Conservation (phyloP, 495 filamentous ascomycete species). For the Daldinia decipiens region DNA sequence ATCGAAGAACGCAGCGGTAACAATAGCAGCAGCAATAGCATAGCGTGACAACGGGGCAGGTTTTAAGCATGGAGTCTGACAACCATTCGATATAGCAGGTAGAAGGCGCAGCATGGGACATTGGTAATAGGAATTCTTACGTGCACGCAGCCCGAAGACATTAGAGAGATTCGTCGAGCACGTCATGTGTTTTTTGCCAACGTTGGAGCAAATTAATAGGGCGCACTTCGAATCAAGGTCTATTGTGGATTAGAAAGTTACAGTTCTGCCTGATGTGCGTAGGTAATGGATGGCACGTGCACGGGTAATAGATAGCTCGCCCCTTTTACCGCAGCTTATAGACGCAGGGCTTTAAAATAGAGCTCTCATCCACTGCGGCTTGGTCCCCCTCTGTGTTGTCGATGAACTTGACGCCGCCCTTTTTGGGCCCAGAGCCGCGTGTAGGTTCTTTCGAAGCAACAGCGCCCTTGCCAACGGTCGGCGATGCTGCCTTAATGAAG, state of each 20-base stretch:
- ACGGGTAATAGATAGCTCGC: conserved; percentile 22
- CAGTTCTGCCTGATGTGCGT: conserved; percentile 12
- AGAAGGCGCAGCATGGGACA: conserved; percentile 28
- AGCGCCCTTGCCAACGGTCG: conserved; percentile 75
- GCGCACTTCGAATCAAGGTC: conserved; percentile 18
- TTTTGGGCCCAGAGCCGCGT: conserved; percentile 58
- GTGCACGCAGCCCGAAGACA: conserved; percentile 30
- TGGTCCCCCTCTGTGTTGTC: conserved; percentile 64
- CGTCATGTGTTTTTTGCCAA: not conserved
- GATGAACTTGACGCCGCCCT: conserved; percentile 66
- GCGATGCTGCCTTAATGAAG: conserved; percentile 81
- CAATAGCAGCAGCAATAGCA: conserved; percentile 7
- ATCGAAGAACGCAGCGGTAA: conserved; percentile 3
- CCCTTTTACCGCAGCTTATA: conserved; percentile 82
- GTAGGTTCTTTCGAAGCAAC: conserved; percentile 49
- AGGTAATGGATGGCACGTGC: conserved; percentile 1
- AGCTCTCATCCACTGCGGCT: conserved; percentile 66
- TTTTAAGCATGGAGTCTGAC: conserved; percentile 9
- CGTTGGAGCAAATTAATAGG: conserved; percentile 3
- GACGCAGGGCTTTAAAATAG: conserved; percentile 92
- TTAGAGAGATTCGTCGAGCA: conserved; percentile 29
- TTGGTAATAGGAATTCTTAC: conserved; percentile 14
- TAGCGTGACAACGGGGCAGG: conserved; percentile 12
- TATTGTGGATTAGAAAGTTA: conserved; percentile 12
- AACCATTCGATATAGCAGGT: conserved; percentile 24